Conservation (phyloP, 805 yeast genomes). For the Priceomyces carsonii region DNA sequence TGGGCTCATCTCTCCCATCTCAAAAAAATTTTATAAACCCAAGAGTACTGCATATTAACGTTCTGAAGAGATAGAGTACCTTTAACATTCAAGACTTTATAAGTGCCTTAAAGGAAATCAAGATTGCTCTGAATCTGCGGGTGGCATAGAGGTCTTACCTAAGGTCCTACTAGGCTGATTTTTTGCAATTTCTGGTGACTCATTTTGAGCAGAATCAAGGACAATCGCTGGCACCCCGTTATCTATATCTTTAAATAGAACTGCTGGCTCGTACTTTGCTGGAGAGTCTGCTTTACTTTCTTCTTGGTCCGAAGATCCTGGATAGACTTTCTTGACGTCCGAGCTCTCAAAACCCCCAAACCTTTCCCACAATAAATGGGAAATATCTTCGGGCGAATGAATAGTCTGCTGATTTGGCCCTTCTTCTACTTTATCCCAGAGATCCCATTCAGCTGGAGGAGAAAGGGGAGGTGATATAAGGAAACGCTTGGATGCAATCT, state of each 20-base stretch:
- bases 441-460: constrained; percentile 47
- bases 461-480: constrained; percentile 47
- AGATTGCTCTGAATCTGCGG: no score
- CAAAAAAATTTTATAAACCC: constrained; percentile 4
- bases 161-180: constrained; percentile 13
- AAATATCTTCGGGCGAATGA: constrained; percentile 38
- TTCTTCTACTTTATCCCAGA: constrained; percentile 42
- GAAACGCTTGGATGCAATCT: constrained; percentile 35
- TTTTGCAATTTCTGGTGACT: constrained; percentile 7
- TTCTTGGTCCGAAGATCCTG: constrained; percentile 9
- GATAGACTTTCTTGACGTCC: constrained; percentile 29
- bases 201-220: constrained; percentile 31
- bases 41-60: constrained; percentile 3
- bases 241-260: constrained; percentile 36
- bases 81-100: not conserved
- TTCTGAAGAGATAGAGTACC: not conserved
- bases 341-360: constrained; percentile 41
- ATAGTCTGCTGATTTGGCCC: constrained; percentile 39
- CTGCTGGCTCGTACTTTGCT: constrained; percentile 30
- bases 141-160: constrained; percentile 39
- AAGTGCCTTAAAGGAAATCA: no score
- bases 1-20: constrained; percentile 16
- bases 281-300: constrained; percentile 10
- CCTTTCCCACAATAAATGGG: constrained; percentile 45
- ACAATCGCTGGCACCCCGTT: constrained; percentile 44